Evolutionary conservation across 2,329 filamentous ascomycete genomes (phyloP), one percentile per base, ranked within the genome.

Genomic region (Celoporthe dispersa): DNA sequence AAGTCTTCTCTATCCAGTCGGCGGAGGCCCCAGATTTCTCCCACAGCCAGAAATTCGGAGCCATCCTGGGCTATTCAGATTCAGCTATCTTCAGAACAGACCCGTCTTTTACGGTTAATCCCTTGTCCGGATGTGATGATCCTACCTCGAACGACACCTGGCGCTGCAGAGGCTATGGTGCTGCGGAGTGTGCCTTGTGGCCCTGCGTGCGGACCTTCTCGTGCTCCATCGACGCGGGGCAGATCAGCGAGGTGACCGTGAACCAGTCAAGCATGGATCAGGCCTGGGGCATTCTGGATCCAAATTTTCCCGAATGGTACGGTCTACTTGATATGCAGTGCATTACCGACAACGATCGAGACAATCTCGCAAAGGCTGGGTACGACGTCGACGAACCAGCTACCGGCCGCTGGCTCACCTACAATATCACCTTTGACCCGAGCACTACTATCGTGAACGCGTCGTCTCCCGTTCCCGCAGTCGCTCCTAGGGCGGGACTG

Each of bases 181-280:
- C 44, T 11, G 59, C 68, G 25, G 22, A 25, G 22, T 68, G 68
- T n/a, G 7, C 19, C 1, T 9, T 70, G 7, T 22, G 11, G n/a
- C 68, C 68, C 37, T 70, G 68, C 37, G n/a, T 70, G 4, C 51
- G 51, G 51, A 68, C 51, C 1, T 68, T 68, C 28, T 63, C 59
- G 5, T 57, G 37, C 25, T 68, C 68, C 7, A 41, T 64, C 8
- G 65, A 68, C 28, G 59, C 59, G 8, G 68, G 68, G 1, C 33
- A 22, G 7, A 19, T 68, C 51, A 39, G 33, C 8, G 65, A 70
- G 35, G 33, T 35, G 8, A 16, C 63, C 3, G 31, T 68, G 5
- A 60, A 68, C 8, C 57, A 64, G 25, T 60, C 64, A 5, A 28
- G 33, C 25, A 5, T 53, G 8, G 64, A 64, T 3, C 53, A 25